Base-by-base conservation (phyloP, 2,329 filamentous ascomycete species). In the Ramichloridium luteum region DNA sequence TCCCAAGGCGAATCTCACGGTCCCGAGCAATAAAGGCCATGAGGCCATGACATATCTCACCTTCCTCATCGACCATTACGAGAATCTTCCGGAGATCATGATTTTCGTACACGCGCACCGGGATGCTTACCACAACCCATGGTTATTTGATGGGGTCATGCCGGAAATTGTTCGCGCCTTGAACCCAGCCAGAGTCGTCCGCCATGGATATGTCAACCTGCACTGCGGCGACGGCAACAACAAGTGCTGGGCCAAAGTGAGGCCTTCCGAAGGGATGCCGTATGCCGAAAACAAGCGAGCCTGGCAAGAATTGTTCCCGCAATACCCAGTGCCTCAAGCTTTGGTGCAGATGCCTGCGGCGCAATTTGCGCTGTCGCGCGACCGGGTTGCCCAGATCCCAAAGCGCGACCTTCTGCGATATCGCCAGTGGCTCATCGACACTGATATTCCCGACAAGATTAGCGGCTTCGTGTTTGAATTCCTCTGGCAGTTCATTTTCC, bases 401-500 rank as follows among this genome's bases (percentile, higher is more conserved):
- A 52, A 53, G 27, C 58, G 59, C 6, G 69, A 72, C 36, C 79
- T 78, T 41, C 46, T 68, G 11, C 61, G 61, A 23, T 70, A 68
- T 47, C 61, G 72, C 4, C 55, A 73, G 27, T 79, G 74, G 75
- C 41, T 78, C 25, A 46, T 74, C n/a, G 58, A 62, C 6, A 73
- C 72, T 2, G n/a, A n/a, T n/a, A n/a, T n/a, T n/a, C n/a, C n/a
- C n/a, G n/a, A n/a, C n/a, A 53, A 63, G 4, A 49, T 72, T 30
- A 72, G 66, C 16, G 74, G 74, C 2, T 59, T 74, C 13, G 64
- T 77, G 2, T 65, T 77, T 49, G 74, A 79, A 47, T 78, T 75
- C 43, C 53, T 74, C 12, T 80, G 74, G 74, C 75, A 79, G 10
- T 32, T 32, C 14, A 32, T 32, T 13, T 32, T 32, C 30, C 25